phyloP scores from a whole-genome alignment of 2,329 filamentous ascomycete genomes.

The Penicillium digitatum region DNA sequence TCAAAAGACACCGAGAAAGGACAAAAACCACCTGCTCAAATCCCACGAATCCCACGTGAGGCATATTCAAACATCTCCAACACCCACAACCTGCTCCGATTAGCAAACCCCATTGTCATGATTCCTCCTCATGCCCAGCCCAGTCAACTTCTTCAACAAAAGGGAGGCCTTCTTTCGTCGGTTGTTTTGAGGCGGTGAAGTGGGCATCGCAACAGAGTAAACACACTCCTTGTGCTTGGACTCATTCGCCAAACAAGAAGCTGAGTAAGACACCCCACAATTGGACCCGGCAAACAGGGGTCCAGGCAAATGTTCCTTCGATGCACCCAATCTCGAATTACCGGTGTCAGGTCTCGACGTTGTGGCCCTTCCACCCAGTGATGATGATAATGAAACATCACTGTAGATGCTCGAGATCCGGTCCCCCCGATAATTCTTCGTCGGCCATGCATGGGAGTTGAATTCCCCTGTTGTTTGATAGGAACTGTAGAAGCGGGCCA shows the following conservation, averaged over 20 bases:
- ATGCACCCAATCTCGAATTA: background rate
- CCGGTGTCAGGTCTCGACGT: background rate
- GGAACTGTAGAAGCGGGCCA: conserved; percentile 21
- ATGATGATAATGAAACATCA: conserved; percentile 2
- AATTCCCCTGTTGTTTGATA: background rate
- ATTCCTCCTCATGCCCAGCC: conserved; percentile 11
- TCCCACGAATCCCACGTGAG: background rate
- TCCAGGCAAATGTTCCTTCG: background rate
- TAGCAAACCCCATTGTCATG: background rate
- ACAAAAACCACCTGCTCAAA: background rate
- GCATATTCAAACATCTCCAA: background rate
- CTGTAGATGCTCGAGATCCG: conserved; percentile 6
- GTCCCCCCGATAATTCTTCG: conserved; percentile 2
- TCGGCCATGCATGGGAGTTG: conserved; percentile 4
- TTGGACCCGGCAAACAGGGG: background rate
- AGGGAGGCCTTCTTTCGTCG: conserved; percentile 15
- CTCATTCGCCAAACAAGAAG: background rate
- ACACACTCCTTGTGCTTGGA: conserved; percentile 6
- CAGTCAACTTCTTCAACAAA: conserved; percentile 20
- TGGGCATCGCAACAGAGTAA: conserved; percentile 10
- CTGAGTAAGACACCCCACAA: conserved; percentile 1
- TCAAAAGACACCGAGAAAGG: background rate
- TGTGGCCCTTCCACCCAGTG: background rate
- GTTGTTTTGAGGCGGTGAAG: background rate
- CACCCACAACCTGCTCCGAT: background rate